Percentiles rank a stretch among this genome's conserved stretches.
Evolutionary conservation across 1,284 basidiomycete species (phyloP).

Genomic region (Cutaneotrichosporon cavernicola): DNA sequence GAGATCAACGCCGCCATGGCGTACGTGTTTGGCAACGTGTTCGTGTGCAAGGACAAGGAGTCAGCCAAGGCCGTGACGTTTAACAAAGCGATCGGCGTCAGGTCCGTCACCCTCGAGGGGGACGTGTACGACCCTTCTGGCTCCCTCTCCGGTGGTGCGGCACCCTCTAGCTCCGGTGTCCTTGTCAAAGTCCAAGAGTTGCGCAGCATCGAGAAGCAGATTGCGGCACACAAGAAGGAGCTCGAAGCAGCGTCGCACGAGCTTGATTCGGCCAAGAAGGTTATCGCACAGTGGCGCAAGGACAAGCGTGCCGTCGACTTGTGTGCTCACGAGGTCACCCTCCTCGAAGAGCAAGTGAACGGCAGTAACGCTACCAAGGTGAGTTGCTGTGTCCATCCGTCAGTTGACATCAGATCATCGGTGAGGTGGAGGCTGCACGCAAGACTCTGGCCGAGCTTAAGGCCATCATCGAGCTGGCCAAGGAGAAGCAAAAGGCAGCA

Average conservation of each 20-base stretch:
- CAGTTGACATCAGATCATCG: conserved; percentile 62
- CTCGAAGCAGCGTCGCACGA: conserved; percentile 64
- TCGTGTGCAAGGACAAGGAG: conserved; percentile 86
- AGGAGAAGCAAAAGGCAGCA: conserved; percentile 73
- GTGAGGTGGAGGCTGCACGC: conserved; percentile 70
- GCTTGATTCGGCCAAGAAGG: conserved; percentile 60
- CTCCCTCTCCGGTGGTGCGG: conserved; percentile 86
- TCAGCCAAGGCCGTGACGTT: conserved; percentile 90
- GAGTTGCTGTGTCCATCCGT: conserved; percentile 38
- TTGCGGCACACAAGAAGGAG: conserved; percentile 60
- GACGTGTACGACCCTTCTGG: conserved; percentile 97
- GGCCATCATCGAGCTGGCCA: conserved; percentile 64
- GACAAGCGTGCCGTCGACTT: conserved; percentile 75
- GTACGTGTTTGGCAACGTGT: conserved; percentile 89
- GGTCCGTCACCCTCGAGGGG: conserved; percentile 89
- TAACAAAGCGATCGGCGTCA: conserved; percentile 66
- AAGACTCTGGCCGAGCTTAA: conserved; percentile 68
- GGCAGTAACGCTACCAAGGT: conserved; percentile 88
- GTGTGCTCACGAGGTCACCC: conserved; percentile 78
- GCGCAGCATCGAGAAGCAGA: conserved; percentile 61
- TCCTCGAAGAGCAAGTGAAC: conserved; percentile 81
- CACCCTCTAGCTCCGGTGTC: conserved; percentile 71
- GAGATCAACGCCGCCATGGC: conserved; percentile 87
- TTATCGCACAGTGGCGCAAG: conserved; percentile 68
- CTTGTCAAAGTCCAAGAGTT: conserved; percentile 85